A percentile compares a stretch with the other conserved stretches of the same genome.
phyloP scores from a whole-genome alignment of 164 flowering plant genomes.

The Pachysandra terminalis region DNA sequence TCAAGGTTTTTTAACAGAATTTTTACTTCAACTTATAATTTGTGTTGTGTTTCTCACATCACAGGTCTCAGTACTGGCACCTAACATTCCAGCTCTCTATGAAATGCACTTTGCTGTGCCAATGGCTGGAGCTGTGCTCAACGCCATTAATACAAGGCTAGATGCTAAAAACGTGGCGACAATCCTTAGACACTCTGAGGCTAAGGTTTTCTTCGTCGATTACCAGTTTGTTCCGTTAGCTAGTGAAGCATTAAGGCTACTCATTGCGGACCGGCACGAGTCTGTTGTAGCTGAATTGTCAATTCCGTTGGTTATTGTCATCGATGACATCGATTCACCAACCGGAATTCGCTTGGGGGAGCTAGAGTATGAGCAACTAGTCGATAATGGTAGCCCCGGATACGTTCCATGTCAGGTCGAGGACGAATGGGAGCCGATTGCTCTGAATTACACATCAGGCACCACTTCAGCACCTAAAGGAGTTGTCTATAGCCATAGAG shows the following conservation, averaged over 20 bases:
- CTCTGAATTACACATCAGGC: conserved; percentile 87
- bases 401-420: conserved; percentile 17
- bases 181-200: conserved; percentile 75
- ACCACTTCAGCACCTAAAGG: conserved; percentile 92
- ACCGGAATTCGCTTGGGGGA: conserved; percentile 49
- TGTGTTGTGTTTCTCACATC: not conserved
- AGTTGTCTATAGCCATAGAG: conserved; percentile 86
- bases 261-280: conserved; percentile 10
- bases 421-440: conserved; percentile 86
- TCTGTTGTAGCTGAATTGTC: not conserved
- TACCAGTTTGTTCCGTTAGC: conserved; percentile 46
- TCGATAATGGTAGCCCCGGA: conserved; percentile 38
- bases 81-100: conserved; percentile 81
- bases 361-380: conserved; percentile 67
- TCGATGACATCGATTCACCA: conserved; percentile 62
- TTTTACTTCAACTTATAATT: not conserved
- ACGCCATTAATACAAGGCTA: conserved; percentile 75
- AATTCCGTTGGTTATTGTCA: conserved; percentile 50
- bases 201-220: conserved; percentile 78
- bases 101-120: conserved; percentile 98
- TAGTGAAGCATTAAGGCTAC: conserved; percentile 38
- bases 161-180: conserved; percentile 62
- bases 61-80: conserved; percentile 87
- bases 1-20: too few relatives aligned
- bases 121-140: conserved; percentile 90